A percentile compares a stretch with the other conserved stretches of the same genome.
Evolutionary conservation across 2,329 filamentous ascomycete species (phyloP).

Genomic region (Alternaria sp.): DNA sequence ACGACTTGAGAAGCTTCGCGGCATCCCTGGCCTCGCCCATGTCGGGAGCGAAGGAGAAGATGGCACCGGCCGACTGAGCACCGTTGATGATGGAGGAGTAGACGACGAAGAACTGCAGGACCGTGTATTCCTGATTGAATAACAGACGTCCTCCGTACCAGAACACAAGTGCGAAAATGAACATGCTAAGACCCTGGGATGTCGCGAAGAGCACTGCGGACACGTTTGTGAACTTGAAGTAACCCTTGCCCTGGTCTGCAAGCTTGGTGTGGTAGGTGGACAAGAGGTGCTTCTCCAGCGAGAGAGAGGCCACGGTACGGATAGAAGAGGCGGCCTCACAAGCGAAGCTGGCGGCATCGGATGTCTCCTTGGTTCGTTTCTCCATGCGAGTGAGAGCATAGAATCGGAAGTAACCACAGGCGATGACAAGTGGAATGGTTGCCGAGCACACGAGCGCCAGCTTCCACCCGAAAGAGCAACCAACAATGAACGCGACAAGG

Average conservation of each 20-base stretch:
- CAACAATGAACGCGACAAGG: slow-evolving; percentile 71
- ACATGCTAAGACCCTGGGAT: slow-evolving; percentile 75
- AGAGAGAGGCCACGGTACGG: slow-evolving; percentile 91
- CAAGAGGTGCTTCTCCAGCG: slow-evolving; percentile 83
- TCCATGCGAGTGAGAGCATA: slow-evolving; percentile 82
- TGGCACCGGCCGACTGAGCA: slow-evolving; percentile 86
- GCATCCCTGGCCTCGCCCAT: slow-evolving; percentile 95
- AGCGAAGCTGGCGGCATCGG: slow-evolving; percentile 82
- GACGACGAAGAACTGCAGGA: slow-evolving; percentile 93
- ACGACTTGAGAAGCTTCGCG: slow-evolving; percentile 76
- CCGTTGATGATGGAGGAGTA: slow-evolving; percentile 90
- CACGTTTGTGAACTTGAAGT: slow-evolving; percentile 74
- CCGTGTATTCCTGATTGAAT: slow-evolving; percentile 58
- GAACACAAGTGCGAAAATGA: slow-evolving; percentile 47
- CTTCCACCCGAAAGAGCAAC: slow-evolving; percentile 83
- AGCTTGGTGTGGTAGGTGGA: slow-evolving; percentile 74
- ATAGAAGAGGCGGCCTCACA: slow-evolving; percentile 95
- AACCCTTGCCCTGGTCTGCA: slow-evolving; percentile 69
- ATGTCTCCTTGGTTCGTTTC: slow-evolving; percentile 80
- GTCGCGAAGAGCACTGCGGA: slow-evolving; percentile 82
- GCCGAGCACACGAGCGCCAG: slow-evolving; percentile 82
- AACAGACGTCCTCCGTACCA: slow-evolving; percentile 47
- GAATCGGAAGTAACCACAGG: slow-evolving; percentile 86
- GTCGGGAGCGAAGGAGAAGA: slow-evolving; percentile 94
- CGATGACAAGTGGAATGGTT: slow-evolving; percentile 77